These are phyloP conservation scores for Xylaria sp. DNA, from an alignment of 495 filamentous ascomycete species.

Conservation along the genomic window DNA sequence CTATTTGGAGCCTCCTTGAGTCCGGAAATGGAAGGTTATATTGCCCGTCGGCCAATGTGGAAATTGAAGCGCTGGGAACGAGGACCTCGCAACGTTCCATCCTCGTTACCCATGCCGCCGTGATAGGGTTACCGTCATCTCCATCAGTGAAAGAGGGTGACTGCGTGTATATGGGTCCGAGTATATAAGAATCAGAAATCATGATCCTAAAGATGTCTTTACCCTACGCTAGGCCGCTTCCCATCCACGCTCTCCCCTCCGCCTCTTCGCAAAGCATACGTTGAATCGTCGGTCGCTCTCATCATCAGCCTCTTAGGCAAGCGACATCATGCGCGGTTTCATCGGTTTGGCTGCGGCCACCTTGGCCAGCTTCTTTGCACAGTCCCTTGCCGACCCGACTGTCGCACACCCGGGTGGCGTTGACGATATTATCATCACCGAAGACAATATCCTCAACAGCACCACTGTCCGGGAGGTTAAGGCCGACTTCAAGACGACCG, in stretches of 20 bases:
- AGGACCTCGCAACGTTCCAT: conserved; percentile 13
- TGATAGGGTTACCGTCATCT: background rate
- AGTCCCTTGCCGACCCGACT: conserved; percentile 36
- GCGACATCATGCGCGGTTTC: conserved; percentile 34
- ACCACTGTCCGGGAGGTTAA: conserved; percentile 27
- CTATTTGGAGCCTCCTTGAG: background rate
- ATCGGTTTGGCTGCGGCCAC: conserved; percentile 41
- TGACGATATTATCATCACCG: conserved; percentile 36
- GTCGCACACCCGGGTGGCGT: conserved; percentile 34
- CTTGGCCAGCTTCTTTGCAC: conserved; percentile 33
- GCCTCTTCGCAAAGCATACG: background rate
- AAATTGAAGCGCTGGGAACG: background rate
- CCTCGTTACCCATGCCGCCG: background rate
- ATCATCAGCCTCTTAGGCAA: background rate
- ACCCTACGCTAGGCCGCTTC: background rate
- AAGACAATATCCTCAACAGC: conserved; percentile 41
- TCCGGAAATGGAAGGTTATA: conserved; percentile 27
- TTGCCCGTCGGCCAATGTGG: background rate
- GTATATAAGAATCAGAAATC: conserved; percentile 7
- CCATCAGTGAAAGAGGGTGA: background rate
- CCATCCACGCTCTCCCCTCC: background rate
- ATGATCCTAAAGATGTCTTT: background rate
- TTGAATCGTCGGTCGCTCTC: background rate
- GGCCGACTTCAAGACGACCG: conserved; percentile 25
- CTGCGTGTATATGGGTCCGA: background rate